Evolutionary conservation across 805 yeast genomes (phyloP).

Genomic region (Yamadazyma laniorum): DNA sequence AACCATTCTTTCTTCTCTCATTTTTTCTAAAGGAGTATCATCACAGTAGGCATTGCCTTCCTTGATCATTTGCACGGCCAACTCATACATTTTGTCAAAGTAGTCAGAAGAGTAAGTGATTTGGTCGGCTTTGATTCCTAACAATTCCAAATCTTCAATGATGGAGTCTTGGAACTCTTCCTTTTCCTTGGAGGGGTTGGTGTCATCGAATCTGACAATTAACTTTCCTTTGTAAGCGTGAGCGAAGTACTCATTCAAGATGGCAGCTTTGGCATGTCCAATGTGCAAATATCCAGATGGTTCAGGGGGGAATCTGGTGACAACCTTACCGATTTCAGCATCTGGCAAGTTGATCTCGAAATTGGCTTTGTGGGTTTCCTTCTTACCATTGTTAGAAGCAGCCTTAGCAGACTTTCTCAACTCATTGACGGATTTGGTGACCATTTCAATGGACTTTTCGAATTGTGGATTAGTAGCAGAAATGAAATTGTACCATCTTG

Average conservation of each 20-base stretch:
- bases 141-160: slow-evolving; percentile 82
- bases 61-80: slow-evolving; percentile 82
- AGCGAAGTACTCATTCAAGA: slow-evolving; percentile 95
- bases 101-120: slow-evolving; percentile 91
- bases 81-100: slow-evolving; percentile 86
- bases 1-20: slow-evolving; percentile 99
- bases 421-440: slow-evolving; percentile 70
- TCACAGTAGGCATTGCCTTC: slow-evolving; percentile 98
- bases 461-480: slow-evolving; percentile 61
- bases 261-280: slow-evolving; percentile 99
- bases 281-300: slow-evolving; percentile 99
- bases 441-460: slow-evolving; percentile 64
- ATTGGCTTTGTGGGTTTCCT: slow-evolving; percentile 90
- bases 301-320: slow-evolving; percentile 99
- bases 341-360: slow-evolving; percentile 90
- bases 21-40: slow-evolving; percentile 88
- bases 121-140: slow-evolving; percentile 91
- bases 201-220: slow-evolving; percentile 95
- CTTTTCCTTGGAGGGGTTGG: slow-evolving; percentile 97
- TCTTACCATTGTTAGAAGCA: slow-evolving; percentile 54
- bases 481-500: slow-evolving; percentile 88
- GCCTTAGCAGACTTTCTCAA: slow-evolving; percentile 62
- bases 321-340: slow-evolving; percentile 92
- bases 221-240: slow-evolving; percentile 93
- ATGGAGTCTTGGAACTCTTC: slow-evolving; percentile 92